Evolutionary conservation across 2,329 filamentous ascomycete species (phyloP).

Genomic region (Hypoxylon sp.): DNA sequence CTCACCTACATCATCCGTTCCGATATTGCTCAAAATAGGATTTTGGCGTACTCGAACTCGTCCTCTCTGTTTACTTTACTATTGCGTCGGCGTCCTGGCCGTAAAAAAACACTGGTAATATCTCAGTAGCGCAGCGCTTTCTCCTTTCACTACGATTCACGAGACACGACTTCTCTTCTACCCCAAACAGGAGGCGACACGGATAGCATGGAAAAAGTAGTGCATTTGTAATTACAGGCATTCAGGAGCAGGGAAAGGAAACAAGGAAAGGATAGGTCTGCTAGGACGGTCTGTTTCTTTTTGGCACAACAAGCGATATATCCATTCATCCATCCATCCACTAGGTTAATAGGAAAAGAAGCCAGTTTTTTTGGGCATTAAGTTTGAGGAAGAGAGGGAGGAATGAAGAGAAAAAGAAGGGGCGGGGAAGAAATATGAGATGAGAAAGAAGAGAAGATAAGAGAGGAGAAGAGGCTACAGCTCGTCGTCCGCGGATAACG

Average conservation of each 20-base stretch:
- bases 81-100: background rate
- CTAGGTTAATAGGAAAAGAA: background rate
- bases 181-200: background rate
- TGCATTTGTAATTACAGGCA: slow-evolving; percentile 1
- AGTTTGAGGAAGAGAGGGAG: background rate
- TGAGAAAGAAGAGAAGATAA: too few species aligned
- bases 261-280: background rate
- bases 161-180: slow-evolving; percentile 17
- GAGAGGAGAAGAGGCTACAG: too few species aligned
- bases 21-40: background rate
- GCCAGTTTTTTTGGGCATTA: background rate
- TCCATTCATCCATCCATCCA: background rate
- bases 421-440: too few species aligned
- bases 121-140: background rate
- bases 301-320: background rate
- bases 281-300: background rate
- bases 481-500: too few species aligned
- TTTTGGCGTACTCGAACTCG: slow-evolving; percentile 1
- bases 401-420: too few species aligned
- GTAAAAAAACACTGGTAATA: background rate
- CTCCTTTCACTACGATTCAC: slow-evolving; percentile 8
- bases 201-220: slow-evolving; percentile 5
- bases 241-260: background rate
- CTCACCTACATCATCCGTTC: background rate
- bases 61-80: background rate